Evolutionary conservation across 768 basidiomycete species (phyloP), one percentile per base, ranked within the genome.

Genomic region (Strobilomyces echinocephalus): DNA sequence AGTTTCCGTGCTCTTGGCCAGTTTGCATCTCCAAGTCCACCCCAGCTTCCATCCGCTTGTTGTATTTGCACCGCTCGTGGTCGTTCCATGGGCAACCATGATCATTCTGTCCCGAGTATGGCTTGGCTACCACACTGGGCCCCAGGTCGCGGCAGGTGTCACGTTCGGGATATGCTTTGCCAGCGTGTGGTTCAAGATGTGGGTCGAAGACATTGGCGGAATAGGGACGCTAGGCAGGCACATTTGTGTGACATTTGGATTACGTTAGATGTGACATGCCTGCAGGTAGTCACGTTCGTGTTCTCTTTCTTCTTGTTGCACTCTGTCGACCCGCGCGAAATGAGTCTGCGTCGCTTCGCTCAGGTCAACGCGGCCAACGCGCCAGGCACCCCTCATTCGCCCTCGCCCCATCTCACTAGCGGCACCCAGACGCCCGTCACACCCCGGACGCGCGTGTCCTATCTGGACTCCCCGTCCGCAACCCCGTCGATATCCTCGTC

Each of bases 401-500:
- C 60, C 47, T 74, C 66, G 15, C 75, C 71, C 6, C 69, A 58
- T 15, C 62, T 51, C 20, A 53, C 63, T 10, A 60, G 63, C 6
- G 57, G 67, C 12, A 70, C 77, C 3, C 67, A 72, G 5, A 78
- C 77, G 3, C 78, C 80, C 7, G 71, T 68, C 15, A 77, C 76
- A 3, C 71, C 79, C 65, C 66, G 72, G 66, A 58, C 71, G 14
- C 79, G 81, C 31, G 74, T 85, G 61, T 76, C 78, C 57, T 61
- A 76, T 61, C 69, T 83, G 67, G 75, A 84, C 39, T 87, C 79
- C 10, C 88, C 79, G 4, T 81, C 80, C 34, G 71, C 79, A 2
- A 83, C 85, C 0, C 83, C 87, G 5, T 91, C 90, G 4, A 75
- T 87, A 44, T 88, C 89, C 6, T 84, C 87, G 1, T 85, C 86